These are phyloP conservation scores for Fusarium metavorans DNA, from an alignment of 2,329 filamentous ascomycete genomes.

Conservation along the genomic window DNA sequence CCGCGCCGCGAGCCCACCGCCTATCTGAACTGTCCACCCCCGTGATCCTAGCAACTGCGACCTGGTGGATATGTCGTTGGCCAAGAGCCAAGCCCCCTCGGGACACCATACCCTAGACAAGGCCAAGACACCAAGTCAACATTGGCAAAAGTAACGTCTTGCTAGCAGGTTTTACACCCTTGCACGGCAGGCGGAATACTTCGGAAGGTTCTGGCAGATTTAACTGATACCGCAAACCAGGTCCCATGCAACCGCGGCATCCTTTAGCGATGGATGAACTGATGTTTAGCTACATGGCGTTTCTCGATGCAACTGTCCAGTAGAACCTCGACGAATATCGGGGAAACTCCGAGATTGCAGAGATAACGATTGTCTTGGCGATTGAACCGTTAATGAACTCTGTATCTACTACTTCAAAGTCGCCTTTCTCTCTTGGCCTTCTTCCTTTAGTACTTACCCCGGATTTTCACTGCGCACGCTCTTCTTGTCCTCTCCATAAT, in stretches of 20 bases:
- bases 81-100: background rate
- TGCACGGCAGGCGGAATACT: background rate
- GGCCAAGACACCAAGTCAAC: slow-evolving; percentile 2
- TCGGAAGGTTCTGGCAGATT: background rate
- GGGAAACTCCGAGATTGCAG: background rate
- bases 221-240: background rate
- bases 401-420: background rate
- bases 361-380: background rate
- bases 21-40: background rate
- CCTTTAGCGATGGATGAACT: background rate
- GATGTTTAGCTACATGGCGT: background rate
- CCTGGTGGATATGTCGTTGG: slow-evolving; percentile 6
- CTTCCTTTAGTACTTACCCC: slow-evolving; percentile 10
- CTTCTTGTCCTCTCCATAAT: background rate
- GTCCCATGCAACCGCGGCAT: background rate
- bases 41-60: background rate
- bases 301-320: background rate
- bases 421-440: background rate
- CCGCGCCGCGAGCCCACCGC: background rate
- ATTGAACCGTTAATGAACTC: background rate
- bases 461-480: slow-evolving; percentile 26
- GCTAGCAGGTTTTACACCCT: background rate
- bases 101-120: background rate
- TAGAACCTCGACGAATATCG: background rate
- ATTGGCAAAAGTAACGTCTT: background rate